Evolutionary conservation across 257 asterid genomes (phyloP).

Genomic region (Ophiorrhiza pumila): DNA sequence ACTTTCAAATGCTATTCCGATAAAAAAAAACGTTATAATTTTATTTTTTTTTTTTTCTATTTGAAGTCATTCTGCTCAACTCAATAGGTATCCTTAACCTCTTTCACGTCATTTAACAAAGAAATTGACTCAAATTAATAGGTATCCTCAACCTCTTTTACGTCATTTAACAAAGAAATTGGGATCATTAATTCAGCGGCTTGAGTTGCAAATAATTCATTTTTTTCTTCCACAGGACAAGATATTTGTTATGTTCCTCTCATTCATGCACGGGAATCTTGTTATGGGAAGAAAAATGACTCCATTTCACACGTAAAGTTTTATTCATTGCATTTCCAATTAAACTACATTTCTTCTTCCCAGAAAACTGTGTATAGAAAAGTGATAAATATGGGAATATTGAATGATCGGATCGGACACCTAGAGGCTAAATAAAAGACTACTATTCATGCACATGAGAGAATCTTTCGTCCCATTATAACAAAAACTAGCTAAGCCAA

Average conservation of each 20-base stretch:
- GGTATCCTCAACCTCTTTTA: too few relatives aligned
- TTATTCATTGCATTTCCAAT: background rate
- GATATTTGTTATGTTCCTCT: background rate
- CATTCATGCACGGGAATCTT: conserved; percentile 14
- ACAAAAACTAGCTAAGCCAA: conserved; percentile 22
- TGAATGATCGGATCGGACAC: background rate
- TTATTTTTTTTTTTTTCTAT: too few relatives aligned
- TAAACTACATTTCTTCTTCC: conserved; percentile 2
- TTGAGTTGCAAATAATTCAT: too few relatives aligned
- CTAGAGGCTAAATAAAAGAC: conserved; percentile 6
- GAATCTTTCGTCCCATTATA: conserved; percentile 22
- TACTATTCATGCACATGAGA: conserved; percentile 17
- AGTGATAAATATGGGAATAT: too few relatives aligned
- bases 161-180: too few relatives aligned
- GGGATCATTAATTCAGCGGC: too few relatives aligned
- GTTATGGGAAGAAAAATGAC: background rate
- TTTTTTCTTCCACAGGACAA: background rate
- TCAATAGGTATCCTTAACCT: too few relatives aligned
- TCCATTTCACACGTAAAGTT: background rate
- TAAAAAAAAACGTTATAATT: too few relatives aligned
- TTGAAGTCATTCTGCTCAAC: too few relatives aligned
- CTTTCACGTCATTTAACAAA: too few relatives aligned
- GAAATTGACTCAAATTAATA: too few relatives aligned
- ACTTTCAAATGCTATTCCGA: too few relatives aligned
- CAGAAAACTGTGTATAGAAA: background rate